Conservation (phyloP, 2,329 filamentous ascomycete genomes). For the Colletotrichum falcatum region DNA sequence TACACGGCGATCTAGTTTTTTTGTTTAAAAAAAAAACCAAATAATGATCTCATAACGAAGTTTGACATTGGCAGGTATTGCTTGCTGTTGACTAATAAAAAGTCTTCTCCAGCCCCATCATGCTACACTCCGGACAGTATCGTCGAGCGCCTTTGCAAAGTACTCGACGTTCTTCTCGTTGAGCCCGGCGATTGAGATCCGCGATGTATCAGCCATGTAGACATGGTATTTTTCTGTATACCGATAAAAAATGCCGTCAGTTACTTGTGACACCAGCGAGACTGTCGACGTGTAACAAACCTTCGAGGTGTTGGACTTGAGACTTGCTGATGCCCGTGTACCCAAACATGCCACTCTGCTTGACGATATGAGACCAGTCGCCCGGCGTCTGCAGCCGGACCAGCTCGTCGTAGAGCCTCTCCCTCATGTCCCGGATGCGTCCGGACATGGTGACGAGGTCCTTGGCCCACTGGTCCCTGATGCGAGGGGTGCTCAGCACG, state of each 20-base stretch:
- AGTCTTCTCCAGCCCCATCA: background rate
- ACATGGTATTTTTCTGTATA: constrained; percentile 50
- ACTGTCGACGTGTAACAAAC: constrained; percentile 40
- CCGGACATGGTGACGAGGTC: constrained; percentile 53
- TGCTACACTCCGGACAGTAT: constrained; percentile 22
- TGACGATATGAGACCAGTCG: constrained; percentile 52
- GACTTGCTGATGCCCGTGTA: constrained; percentile 61
- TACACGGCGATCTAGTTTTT: background rate
- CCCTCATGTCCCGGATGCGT: constrained; percentile 52
- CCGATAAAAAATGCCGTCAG: accelerated
- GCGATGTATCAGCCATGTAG: constrained; percentile 54
- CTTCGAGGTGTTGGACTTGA: constrained; percentile 56
- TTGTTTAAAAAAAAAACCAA: too few species aligned
- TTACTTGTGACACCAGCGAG: background rate
- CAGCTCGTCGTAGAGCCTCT: constrained; percentile 50
- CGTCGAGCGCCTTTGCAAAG: constrained; percentile 45
- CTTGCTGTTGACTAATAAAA: too few species aligned
- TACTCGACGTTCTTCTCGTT: constrained; percentile 52
- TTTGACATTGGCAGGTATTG: background rate
- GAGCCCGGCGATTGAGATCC: constrained; percentile 55
- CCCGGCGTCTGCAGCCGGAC: constrained; percentile 49
- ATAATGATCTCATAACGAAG: background rate
- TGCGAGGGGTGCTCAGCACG: constrained; percentile 47
- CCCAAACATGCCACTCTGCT: constrained; percentile 56
- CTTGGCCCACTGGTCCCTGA: constrained; percentile 49